Conservation (phyloP, 768 basidiomycete genomes). For the Boletus barrowsii region DNA sequence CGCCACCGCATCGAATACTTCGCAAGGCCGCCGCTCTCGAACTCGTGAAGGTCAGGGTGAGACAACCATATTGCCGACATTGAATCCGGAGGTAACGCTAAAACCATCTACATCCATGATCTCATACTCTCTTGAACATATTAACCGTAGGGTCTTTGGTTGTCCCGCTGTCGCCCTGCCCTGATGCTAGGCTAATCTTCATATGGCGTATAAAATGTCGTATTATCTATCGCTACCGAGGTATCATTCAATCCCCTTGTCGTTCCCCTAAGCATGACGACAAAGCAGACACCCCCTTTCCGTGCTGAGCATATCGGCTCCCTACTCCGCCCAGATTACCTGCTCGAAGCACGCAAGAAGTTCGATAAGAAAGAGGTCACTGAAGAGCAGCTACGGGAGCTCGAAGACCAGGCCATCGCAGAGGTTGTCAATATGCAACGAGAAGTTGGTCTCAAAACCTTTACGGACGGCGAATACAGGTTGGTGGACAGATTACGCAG, state of each 20-base stretch:
- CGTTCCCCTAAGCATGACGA: conserved; percentile 8
- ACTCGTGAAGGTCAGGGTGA: not conserved
- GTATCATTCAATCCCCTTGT: not conserved
- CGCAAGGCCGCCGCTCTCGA: not conserved
- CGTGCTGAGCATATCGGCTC: conserved; percentile 47
- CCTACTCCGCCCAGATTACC: conserved; percentile 39
- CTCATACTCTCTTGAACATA: not conserved
- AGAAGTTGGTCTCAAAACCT: conserved; percentile 38
- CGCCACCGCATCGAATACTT: not conserved
- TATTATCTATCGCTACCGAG: not conserved
- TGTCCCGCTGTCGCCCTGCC: not conserved
- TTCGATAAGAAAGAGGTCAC: conserved; percentile 36
- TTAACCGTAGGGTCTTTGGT: not conserved
- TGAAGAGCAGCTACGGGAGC: conserved; percentile 31
- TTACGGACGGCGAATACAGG: conserved; percentile 43
- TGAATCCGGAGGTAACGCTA: not conserved
- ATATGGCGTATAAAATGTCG: conserved; percentile 1
- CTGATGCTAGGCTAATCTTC: not conserved
- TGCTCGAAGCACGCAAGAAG: conserved; percentile 36
- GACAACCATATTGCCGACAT: not conserved
- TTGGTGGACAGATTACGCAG: conserved; percentile 20
- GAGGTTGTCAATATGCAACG: conserved; percentile 38
- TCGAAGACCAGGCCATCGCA: conserved; percentile 40
- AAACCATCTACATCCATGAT: not conserved
- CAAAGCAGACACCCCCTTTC: conserved; percentile 38